Percentiles rank a stretch among this genome's conserved stretches.
phyloP scores from a whole-genome alignment of 1,139 yeast species.

The Geotrichum histeridarum region DNA sequence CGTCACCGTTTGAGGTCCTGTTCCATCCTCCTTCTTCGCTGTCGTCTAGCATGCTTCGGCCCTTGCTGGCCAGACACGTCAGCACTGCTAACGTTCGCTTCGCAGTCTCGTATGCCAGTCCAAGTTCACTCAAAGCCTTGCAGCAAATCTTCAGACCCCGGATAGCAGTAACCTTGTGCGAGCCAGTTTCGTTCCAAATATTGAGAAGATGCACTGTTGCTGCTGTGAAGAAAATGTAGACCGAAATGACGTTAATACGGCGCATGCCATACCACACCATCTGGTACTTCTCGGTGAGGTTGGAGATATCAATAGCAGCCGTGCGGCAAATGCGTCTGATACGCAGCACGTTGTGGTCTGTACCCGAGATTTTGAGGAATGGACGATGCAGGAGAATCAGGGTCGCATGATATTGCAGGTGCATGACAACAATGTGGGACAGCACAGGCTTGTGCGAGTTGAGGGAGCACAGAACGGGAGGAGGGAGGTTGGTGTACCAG shows the following conservation, averaged over 20 bases:
- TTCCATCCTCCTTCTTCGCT: background rate
- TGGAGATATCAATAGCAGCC: conserved; percentile 19
- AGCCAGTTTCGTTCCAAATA: conserved; percentile 17
- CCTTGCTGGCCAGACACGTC: conserved; percentile 1
- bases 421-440: conserved; percentile 26
- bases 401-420: conserved; percentile 25
- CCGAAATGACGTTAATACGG: conserved; percentile 25
- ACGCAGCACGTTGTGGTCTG: background rate
- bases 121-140: conserved; percentile 15
- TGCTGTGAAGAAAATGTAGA: conserved; percentile 28
- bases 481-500: conserved; percentile 26
- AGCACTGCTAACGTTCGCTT: conserved; percentile 14
- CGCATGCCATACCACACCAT: conserved; percentile 23
- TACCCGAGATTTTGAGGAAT: conserved; percentile 17
- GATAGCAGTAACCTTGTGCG: conserved; percentile 12
- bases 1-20: background rate
- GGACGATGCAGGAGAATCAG: conserved; percentile 26
- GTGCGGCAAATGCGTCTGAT: conserved; percentile 13
- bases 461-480: conserved; percentile 21
- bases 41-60: background rate
- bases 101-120: conserved; percentile 13
- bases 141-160: conserved; percentile 19
- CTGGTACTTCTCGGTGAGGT: conserved; percentile 16
- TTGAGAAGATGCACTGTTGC: conserved; percentile 23
- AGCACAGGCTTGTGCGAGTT: conserved; percentile 21